Conservation (phyloP, 495 filamentous ascomycete species). For the Bryoglossum gracile region DNA sequence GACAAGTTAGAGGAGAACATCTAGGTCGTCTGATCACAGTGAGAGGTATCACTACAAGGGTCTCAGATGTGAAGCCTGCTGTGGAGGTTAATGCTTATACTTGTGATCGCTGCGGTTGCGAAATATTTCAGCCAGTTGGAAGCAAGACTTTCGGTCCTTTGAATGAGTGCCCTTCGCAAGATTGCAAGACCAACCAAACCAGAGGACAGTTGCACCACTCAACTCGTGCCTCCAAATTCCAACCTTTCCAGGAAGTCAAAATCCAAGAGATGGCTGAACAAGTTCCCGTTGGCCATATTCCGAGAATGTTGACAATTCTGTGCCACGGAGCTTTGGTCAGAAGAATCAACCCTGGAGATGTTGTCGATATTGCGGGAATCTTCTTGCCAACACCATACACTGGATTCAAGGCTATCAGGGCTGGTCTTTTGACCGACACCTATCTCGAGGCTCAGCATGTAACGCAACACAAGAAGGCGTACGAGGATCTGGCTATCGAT, state of each 20-base stretch:
- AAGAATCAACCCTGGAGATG: constrained; percentile 85
- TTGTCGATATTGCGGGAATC: constrained; percentile 87
- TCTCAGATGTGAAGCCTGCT: constrained; percentile 97
- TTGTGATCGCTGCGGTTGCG: constrained; percentile 90
- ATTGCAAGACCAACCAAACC: constrained; percentile 83
- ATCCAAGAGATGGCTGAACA: constrained; percentile 98
- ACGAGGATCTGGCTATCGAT: constrained; percentile 75
- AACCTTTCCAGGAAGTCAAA: constrained; percentile 97
- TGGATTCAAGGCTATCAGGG: constrained; percentile 92
- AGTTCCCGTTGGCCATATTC: constrained; percentile 95
- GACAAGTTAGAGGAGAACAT: constrained; percentile 86
- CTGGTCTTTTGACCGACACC: constrained; percentile 90
- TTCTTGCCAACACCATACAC: constrained; percentile 97
- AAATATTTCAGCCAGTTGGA: constrained; percentile 94
- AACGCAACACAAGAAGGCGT: constrained; percentile 94
- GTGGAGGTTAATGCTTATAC: constrained; percentile 95
- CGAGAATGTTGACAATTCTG: constrained; percentile 78
- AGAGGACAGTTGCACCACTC: constrained; percentile 91
- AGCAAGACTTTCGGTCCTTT: constrained; percentile 86
- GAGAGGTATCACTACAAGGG: constrained; percentile 87
- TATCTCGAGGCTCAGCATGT: constrained; percentile 93
- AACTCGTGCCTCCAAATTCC: constrained; percentile 89
- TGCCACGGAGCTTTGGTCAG: constrained; percentile 82
- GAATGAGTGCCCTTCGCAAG: constrained; percentile 73
- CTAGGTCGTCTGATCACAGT: constrained; percentile 90